Conservation (phyloP, 352 stramenopile species). For the Phytophthora pseudosyringae region DNA sequence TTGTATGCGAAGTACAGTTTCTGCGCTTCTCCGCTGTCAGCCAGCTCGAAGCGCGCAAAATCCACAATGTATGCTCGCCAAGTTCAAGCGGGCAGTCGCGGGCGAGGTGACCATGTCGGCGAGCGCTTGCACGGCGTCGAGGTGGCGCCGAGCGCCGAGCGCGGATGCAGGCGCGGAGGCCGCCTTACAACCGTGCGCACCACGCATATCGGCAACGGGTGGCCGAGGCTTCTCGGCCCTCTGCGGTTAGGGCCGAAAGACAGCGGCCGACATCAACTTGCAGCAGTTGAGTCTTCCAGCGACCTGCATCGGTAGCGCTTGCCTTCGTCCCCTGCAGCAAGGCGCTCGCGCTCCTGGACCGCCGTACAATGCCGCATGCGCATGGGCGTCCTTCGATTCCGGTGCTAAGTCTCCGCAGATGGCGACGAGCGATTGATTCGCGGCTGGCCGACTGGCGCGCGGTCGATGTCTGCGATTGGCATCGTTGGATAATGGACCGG, state of each 20-base stretch:
- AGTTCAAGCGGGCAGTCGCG: conserved; percentile 28
- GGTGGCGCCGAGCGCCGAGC: neutral
- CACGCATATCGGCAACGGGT: conserved; percentile 9
- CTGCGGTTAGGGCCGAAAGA: conserved; percentile 21
- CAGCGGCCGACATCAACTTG: neutral
- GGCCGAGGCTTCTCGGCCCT: conserved; percentile 6
- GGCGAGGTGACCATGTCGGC: neutral
- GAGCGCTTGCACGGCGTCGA: conserved; percentile 1
- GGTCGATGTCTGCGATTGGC: neutral
- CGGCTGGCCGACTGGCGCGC: too few species aligned
- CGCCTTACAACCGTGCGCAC: neutral
- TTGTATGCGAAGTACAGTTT: conserved; percentile 40
- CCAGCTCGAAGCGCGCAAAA: conserved; percentile 29
- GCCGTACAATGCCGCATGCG: neutral
- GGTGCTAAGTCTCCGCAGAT: conserved; percentile 14
- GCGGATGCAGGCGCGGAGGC: neutral
- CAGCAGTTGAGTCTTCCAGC: conserved; percentile 1
- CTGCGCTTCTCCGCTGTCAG: conserved; percentile 14
- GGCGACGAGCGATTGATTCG: neutral
- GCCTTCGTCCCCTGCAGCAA: too few species aligned
- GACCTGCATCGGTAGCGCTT: neutral
- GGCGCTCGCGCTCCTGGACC: neutral
- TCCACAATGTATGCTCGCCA: conserved; percentile 27
- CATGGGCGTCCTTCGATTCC: neutral
- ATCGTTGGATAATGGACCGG: conserved; percentile 9